phyloP scores from a whole-genome alignment of 345 rosid species.

The Hirschfeldia incana region DNA sequence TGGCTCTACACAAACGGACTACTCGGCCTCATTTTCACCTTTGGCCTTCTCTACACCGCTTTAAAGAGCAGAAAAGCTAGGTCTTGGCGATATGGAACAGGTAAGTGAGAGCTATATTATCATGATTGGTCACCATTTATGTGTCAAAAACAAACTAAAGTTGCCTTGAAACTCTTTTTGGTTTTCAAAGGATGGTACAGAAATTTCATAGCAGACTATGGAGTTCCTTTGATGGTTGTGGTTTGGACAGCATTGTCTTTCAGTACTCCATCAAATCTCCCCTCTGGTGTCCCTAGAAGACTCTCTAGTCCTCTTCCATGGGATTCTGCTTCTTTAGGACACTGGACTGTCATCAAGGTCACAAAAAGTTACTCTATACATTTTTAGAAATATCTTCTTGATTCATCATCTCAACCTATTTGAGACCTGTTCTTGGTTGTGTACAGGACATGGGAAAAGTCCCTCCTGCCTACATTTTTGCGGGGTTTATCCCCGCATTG shows the following conservation, averaged over 20 bases:
- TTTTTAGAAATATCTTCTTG: not conserved
- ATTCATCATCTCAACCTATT: not conserved
- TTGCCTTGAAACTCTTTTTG: not conserved
- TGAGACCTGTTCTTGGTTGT: not conserved
- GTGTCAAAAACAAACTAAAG: not conserved
- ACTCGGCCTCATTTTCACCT: constrained; percentile 68
- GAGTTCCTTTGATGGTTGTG: constrained; percentile 83
- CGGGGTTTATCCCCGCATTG: constrained; percentile 69
- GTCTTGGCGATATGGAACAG: constrained; percentile 67
- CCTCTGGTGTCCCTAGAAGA: constrained; percentile 76
- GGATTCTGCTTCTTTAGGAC: constrained; percentile 57
- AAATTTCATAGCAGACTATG: constrained; percentile 77
- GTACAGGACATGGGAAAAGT: constrained; percentile 77
- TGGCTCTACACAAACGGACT: constrained; percentile 80
- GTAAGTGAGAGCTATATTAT: not conserved
- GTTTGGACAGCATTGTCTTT: constrained; percentile 77
- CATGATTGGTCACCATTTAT: not conserved
- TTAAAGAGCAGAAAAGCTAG: constrained; percentile 76
- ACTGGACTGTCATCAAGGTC: constrained; percentile 83
- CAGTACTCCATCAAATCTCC: constrained; percentile 47
- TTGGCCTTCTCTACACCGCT: constrained; percentile 65
- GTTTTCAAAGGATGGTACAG: constrained; percentile 47
- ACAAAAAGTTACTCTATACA: not conserved
- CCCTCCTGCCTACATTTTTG: constrained; percentile 56
- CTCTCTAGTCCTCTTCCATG: constrained; percentile 76